Percentiles rank a stretch among this genome's conserved stretches.
Conservation (phyloP, 257 asterid genomes). For the Solanum chiquidenum region DNA sequence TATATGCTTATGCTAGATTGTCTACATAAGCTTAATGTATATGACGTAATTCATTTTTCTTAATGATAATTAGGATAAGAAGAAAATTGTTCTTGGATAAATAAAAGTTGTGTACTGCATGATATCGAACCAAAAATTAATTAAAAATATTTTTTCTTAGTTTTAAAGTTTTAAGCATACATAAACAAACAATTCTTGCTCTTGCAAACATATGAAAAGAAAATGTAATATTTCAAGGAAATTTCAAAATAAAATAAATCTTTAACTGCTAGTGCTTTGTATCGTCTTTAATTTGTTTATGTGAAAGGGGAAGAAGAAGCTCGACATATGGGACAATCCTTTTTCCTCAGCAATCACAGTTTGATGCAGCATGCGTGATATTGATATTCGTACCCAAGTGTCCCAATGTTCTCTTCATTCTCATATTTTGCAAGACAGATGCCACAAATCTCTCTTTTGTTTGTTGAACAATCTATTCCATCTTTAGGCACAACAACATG, state of each 20-base stretch:
- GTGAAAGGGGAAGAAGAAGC: background rate
- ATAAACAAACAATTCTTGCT: no score
- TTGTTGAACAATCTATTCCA: no score
- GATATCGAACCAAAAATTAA: background rate
- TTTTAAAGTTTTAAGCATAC: no score
- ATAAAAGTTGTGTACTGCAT: background rate
- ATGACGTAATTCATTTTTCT: background rate
- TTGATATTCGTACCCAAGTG: background rate
- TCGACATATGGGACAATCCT: background rate
- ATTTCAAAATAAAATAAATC: no score
- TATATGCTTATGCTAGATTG: no score
- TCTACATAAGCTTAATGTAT: no score
- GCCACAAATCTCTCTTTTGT: background rate
- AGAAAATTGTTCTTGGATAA: background rate
- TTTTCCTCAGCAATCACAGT: background rate
- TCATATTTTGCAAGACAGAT: background rate
- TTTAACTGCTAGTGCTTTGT: background rate
- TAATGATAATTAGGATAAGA: background rate
- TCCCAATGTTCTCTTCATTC: background rate
- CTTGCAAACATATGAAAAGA: no score
- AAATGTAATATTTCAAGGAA: background rate
- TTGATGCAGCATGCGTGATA: background rate
- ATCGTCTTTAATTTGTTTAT: no score
- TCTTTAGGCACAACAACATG: no score
- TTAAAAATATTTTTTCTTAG: no score